Evolutionary conservation across 345 rosid species (phyloP).

Genomic region (Pistacia integerrima): DNA sequence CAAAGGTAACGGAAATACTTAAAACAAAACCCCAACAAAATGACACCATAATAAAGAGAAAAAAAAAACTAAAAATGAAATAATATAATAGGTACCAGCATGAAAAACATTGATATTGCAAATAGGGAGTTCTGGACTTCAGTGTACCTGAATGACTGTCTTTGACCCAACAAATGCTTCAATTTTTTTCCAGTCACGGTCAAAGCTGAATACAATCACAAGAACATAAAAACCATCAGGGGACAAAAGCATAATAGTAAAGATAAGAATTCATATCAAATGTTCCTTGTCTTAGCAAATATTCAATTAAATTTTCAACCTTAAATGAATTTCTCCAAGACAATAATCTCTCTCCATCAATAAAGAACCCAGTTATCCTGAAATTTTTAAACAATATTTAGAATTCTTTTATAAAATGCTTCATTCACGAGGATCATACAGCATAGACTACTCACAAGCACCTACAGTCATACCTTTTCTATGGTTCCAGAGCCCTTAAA

Average conservation of each 20-base stretch:
- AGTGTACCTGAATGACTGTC: conserved; percentile 79
- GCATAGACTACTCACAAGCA: conserved; percentile 12
- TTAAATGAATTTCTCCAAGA: conserved; percentile 23
- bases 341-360: conserved; percentile 14
- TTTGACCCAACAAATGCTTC: conserved; percentile 90
- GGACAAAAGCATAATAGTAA: conserved; percentile 15
- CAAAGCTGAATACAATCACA: conserved; percentile 55
- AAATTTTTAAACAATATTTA: conserved; percentile 22
- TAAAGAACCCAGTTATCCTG: conserved; percentile 26
- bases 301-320: conserved; percentile 17
- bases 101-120: not conserved
- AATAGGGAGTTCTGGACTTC: conserved; percentile 5
- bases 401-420: conserved; percentile 13
- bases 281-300: not conserved
- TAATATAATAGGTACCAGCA: not conserved
- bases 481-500: not conserved
- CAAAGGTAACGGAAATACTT: not conserved
- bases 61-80: not conserved
- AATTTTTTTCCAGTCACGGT: conserved; percentile 93
- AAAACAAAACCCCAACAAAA: not conserved
- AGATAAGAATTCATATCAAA: conserved; percentile 10
- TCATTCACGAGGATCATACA: conserved; percentile 8
- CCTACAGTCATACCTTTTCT: not conserved
- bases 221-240: not conserved
- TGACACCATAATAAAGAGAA: conserved; percentile 21